Evolutionary conservation across 306 rosid genomes (phyloP), one percentile per base, ranked within the genome.

Genomic region (Castanea crenata): DNA sequence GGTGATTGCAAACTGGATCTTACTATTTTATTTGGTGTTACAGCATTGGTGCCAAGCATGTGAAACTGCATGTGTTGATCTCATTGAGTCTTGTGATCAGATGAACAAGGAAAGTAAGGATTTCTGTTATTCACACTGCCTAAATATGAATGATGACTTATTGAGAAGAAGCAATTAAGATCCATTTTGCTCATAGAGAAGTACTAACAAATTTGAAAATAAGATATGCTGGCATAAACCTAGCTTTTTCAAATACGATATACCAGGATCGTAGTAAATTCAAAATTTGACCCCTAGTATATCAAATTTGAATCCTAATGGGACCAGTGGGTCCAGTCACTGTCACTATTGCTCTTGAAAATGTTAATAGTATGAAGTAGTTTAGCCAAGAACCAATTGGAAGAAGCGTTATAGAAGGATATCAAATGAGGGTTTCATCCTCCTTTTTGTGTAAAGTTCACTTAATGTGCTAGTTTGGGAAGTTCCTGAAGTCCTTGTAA

Each of bases 11-110:
- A 74, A 71, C 54, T 63, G 21, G 31, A 49, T 76, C 80, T 83
- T 71, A 57, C 62, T 70, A 72, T 35, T 65, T 44, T 73, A 20
- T 59, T 69, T 79, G 61, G 19, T 76, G 49, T 84, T 73, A 52
- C 89, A 92, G 97, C 67, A 81, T 92, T 57, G 93, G 97, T 64
- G 91, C 89, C 1, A 84, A 83, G 69, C 89, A 71, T 31, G 83
- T 87, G 81, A 84, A 59, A 73, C 83, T 38, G 91, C 93, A 51
- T 86, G 89, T 71, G 34, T 23, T 55, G 83, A 80, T 63, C 83
- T 90, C 71, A 79, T 86, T 51, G 63, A 78, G 77, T 90, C 93
- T 74, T 87, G 89, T 77, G 79, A 86, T 54, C 82, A 78, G 69
- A 83, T 31, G 76, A 15, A 87, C 70, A 59, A 76, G 21, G 67